These are phyloP conservation scores for Ophiostoma piceae DNA, from an alignment of 2,329 filamentous ascomycete genomes.

Conservation along the genomic window DNA sequence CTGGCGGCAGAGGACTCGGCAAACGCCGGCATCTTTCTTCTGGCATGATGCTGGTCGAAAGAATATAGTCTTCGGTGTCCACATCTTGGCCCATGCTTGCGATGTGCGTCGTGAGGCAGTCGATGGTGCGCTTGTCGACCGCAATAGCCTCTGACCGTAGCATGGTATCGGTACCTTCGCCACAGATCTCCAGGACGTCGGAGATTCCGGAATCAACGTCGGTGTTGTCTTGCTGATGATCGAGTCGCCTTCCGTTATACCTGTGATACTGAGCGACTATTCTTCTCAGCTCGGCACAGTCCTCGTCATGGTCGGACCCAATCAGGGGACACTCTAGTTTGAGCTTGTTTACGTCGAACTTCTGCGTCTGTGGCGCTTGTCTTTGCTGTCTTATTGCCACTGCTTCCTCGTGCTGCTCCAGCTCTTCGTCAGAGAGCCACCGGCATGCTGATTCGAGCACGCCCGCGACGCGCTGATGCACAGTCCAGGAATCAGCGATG, in stretches of 20 bases:
- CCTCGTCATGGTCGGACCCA: conserved; percentile 8
- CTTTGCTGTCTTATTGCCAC: neutral
- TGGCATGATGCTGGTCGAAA: too few species aligned
- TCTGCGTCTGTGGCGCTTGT: neutral
- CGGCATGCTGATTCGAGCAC: conserved; percentile 19
- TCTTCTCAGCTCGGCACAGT: conserved; percentile 21
- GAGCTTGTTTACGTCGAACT: neutral
- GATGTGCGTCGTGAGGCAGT: conserved; percentile 2
- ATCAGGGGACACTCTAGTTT: neutral
- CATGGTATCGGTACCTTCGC: neutral
- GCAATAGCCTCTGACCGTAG: conserved; percentile 17
- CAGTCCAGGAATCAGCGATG: conserved; percentile 21
- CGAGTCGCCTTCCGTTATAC: neutral
- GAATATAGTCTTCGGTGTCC: neutral
- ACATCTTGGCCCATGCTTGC: neutral
- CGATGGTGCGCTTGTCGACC: conserved; percentile 20
- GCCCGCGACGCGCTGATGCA: conserved; percentile 15
- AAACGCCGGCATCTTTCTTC: neutral
- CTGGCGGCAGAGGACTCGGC: conserved; percentile 22
- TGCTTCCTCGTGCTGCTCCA: neutral
- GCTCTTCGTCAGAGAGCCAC: neutral
- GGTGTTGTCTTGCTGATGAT: neutral
- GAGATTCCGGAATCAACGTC: neutral
- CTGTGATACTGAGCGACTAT: neutral
- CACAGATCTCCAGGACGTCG: neutral